A percentile compares a stretch with the other conserved stretches of the same genome.
Conservation (phyloP, 176 grass and related monocot species). For the Alloteropsis semialata region DNA sequence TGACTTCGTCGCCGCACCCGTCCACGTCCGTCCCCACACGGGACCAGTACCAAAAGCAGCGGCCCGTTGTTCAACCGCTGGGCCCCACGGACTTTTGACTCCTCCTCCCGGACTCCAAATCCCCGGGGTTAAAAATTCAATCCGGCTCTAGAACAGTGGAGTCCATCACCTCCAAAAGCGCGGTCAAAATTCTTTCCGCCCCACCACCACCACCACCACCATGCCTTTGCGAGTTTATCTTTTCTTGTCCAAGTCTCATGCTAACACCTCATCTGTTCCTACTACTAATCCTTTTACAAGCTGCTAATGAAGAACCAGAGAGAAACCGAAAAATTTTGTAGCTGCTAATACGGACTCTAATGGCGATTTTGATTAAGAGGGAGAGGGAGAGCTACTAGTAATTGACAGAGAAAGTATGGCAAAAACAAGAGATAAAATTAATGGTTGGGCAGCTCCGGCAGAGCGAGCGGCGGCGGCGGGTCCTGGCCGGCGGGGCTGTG, state of each 20-base stretch:
- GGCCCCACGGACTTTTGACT: conserved; percentile 22
- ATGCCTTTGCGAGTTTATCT: background rate
- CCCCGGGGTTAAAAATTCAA: background rate
- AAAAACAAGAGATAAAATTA: background rate
- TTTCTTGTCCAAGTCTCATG: background rate
- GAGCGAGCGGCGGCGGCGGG: background rate
- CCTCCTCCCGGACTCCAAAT: background rate
- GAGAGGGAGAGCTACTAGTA: background rate
- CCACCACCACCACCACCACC: background rate
- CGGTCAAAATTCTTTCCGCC: conserved; percentile 9
- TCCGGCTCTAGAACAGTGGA: background rate
- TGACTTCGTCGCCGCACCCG: conserved; percentile 6
- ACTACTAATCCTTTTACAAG: background rate
- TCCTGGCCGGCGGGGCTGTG: conserved; percentile 39
- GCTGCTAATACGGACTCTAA: background rate
- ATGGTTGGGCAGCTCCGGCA: conserved; percentile 17
- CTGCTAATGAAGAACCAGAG: background rate
- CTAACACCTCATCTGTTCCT: background rate
- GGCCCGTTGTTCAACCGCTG: background rate
- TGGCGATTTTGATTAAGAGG: background rate
- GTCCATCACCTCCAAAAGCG: background rate
- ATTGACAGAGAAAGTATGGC: background rate
- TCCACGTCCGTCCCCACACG: background rate
- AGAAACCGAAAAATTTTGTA: background rate
- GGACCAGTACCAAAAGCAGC: background rate